phyloP scores from a whole-genome alignment of 83 land plant genomes.

The Picea abies region DNA sequence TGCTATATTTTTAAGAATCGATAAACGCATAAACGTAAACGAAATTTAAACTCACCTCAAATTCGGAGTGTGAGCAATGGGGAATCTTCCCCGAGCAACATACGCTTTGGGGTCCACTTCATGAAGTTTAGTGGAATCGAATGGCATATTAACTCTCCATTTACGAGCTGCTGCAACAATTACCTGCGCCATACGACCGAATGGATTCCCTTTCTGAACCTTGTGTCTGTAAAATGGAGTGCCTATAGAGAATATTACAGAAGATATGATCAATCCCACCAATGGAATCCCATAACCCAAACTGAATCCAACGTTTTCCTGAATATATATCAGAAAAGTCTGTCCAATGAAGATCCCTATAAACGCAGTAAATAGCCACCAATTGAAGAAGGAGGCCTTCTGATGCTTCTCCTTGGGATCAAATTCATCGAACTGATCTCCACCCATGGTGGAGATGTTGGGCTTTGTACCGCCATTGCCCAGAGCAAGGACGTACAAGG shows the following conservation, averaged over 20 bases:
- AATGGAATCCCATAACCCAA: conserved; percentile 50
- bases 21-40: too few species aligned
- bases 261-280: conserved; percentile 28
- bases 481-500: too few species aligned
- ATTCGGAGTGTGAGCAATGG: neutral
- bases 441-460: too few species aligned
- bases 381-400: too few species aligned
- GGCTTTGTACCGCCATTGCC: too few species aligned
- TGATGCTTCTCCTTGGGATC: too few species aligned
- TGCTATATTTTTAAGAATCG: too few species aligned
- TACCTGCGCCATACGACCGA: conserved; percentile 61
- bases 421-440: too few species aligned
- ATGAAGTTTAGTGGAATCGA: conserved; percentile 47
- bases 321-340: conserved; percentile 44
- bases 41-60: neutral
- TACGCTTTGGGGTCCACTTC: conserved; percentile 26
- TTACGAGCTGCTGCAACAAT: conserved; percentile 63
- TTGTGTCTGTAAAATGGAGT: conserved; percentile 51
- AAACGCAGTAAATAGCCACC: too few species aligned
- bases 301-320: conserved; percentile 45
- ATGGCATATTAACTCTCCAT: conserved; percentile 39
- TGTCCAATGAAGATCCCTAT: conserved; percentile 31
- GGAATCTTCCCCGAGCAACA: conserved; percentile 1
- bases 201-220: conserved; percentile 48
- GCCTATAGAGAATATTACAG: conserved; percentile 38